Conservation (phyloP, 225 moss, liverwort and hornwort genomes). For the Physcomitrium patens region DNA sequence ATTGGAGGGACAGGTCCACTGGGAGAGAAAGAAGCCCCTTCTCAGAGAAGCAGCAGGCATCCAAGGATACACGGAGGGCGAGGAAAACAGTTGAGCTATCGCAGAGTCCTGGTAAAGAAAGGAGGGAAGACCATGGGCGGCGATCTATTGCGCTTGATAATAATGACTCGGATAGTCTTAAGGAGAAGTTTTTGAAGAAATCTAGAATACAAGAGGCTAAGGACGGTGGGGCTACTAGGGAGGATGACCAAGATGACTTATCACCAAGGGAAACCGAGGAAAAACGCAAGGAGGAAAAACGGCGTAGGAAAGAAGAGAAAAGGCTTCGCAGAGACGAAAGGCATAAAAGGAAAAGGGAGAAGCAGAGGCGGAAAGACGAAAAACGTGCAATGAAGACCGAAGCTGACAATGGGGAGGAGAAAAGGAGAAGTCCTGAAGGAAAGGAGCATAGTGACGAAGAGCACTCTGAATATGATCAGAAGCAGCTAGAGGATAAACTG, state of each 20-base stretch:
- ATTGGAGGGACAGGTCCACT: slow-evolving; percentile 49
- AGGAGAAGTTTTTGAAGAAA: slow-evolving; percentile 44
- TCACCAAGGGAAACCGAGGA: slow-evolving; percentile 76
- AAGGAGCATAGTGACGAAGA: slow-evolving; percentile 65
- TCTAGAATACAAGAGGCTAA: slow-evolving; percentile 56
- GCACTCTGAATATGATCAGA: slow-evolving; percentile 83
- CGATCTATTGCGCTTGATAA: slow-evolving; percentile 55
- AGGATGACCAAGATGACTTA: slow-evolving; percentile 64
- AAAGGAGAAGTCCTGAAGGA: slow-evolving; percentile 47
- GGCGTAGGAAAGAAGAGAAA: slow-evolving; percentile 82
- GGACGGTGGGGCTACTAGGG: slow-evolving; percentile 53
- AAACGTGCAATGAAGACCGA: slow-evolving; percentile 65
- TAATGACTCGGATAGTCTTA: slow-evolving; percentile 48
- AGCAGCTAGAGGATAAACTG: slow-evolving; percentile 84
- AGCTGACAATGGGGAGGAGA: slow-evolving; percentile 52
- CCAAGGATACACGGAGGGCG: slow-evolving; percentile 41
- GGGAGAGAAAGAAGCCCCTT: slow-evolving; percentile 54
- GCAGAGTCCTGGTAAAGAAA: slow-evolving; percentile 47
- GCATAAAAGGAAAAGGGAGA: slow-evolving; percentile 82
- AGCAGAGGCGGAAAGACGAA: slow-evolving; percentile 74
- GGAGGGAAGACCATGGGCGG: slow-evolving; percentile 49
- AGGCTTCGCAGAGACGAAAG: slow-evolving; percentile 81
- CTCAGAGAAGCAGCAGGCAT: slow-evolving; percentile 42
- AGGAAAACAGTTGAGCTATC: slow-evolving; percentile 40
- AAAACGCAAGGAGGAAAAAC: slow-evolving; percentile 69